Conservation (phyloP, 140 eudicot species). For the Erigeron philadelphicus region DNA sequence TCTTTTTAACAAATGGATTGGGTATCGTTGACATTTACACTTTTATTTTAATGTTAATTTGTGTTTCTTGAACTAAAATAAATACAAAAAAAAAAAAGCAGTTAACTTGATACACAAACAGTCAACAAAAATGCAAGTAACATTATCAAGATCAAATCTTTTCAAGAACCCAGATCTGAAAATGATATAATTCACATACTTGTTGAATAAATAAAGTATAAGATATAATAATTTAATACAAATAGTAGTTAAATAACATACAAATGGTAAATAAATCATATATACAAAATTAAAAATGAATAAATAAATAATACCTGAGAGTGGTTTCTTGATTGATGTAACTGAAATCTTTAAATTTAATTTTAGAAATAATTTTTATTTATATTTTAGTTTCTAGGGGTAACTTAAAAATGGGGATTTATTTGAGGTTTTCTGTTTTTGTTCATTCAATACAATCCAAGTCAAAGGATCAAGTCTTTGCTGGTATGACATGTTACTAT, state of each 20-base stretch:
- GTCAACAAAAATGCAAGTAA: conserved; percentile 6
- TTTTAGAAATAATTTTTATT: conserved; percentile 13
- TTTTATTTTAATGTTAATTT: no score
- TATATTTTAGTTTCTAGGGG: conserved; percentile 19
- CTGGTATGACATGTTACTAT: not conserved
- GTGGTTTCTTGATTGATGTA: not conserved
- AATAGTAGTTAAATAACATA: not conserved
- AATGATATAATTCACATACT: conserved; percentile 14
- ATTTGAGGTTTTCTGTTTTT: conserved; percentile 28
- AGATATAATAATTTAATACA: not conserved
- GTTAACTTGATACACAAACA: conserved; percentile 5
- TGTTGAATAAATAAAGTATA: conserved; percentile 1
- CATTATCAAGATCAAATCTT: conserved; percentile 14
- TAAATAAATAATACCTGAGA: conserved; percentile 17
- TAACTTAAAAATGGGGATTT: conserved; percentile 21
- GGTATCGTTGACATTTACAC: no score
- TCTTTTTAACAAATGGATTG: no score
- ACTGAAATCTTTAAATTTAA: conserved; percentile 5
- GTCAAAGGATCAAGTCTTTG: conserved; percentile 31
- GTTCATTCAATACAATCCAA: conserved; percentile 7
- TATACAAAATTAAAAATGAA: conserved; percentile 4
- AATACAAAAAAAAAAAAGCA: not conserved
- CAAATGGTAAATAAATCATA: conserved; percentile 8
- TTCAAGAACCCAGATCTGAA: conserved; percentile 23
- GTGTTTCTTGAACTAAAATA: no score